Evolutionary conservation across 176 grass and related monocot species (phyloP).

Genomic region (Alloteropsis semialata): DNA sequence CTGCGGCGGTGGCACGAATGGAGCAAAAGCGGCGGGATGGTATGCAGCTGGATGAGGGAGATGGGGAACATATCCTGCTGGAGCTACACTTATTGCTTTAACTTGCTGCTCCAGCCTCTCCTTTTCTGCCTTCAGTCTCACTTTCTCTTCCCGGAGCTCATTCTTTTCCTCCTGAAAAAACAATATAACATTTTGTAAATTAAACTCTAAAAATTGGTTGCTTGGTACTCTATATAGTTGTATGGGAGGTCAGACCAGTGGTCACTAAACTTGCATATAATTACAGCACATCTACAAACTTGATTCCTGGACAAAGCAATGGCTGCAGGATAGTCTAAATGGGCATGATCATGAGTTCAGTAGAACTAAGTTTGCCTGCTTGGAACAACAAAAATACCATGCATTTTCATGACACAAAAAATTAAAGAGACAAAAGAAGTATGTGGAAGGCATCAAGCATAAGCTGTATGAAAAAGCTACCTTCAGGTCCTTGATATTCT

Average conservation of each 20-base stretch:
- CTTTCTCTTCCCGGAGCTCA: conserved; percentile 74
- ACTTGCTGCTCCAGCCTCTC: conserved; percentile 71
- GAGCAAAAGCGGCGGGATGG: conserved; percentile 31
- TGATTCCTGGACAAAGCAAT: neutral
- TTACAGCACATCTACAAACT: neutral
- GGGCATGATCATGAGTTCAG: neutral
- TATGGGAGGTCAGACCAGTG: neutral
- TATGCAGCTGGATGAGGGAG: conserved; percentile 58
- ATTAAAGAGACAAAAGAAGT: neutral
- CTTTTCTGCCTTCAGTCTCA: conserved; percentile 72
- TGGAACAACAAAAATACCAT: neutral
- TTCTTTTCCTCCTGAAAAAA: conserved; percentile 70
- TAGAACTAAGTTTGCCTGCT: neutral
- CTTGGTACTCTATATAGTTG: neutral
- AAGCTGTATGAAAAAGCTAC: conserved; percentile 25
- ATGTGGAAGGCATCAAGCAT: neutral
- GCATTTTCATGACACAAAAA: neutral
- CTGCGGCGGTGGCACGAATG: conserved; percentile 37
- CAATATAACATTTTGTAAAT: neutral
- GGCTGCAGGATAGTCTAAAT: neutral
- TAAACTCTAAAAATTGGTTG: neutral
- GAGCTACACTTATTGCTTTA: conserved; percentile 56
- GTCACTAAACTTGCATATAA: neutral
- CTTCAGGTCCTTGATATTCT: conserved; percentile 71
- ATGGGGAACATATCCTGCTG: conserved; percentile 59